Percentiles rank a stretch among this genome's conserved stretches.
Conservation (phyloP, 768 basidiomycete genomes). For the Auricularia sp. region DNA sequence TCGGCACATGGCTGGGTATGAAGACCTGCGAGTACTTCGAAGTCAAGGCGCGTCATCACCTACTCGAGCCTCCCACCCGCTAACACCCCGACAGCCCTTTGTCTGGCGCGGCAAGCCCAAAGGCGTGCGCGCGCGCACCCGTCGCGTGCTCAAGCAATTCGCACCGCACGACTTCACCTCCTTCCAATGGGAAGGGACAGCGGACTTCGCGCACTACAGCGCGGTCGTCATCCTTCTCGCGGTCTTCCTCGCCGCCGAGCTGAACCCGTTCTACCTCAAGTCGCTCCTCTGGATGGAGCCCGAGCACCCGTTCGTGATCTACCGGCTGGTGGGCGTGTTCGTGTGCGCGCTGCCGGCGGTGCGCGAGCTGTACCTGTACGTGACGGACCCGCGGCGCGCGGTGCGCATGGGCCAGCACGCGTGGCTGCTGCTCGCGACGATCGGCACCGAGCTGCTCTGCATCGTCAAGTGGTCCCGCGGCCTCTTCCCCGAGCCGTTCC, state of each 20-base stretch:
- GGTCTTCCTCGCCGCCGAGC: slow-evolving; percentile 73
- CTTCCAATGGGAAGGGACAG: slow-evolving; percentile 79
- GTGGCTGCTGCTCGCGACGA: slow-evolving; percentile 81
- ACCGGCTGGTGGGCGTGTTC: slow-evolving; percentile 63
- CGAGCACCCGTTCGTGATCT: slow-evolving; percentile 75
- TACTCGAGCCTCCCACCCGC: neutral
- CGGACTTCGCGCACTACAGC: slow-evolving; percentile 64
- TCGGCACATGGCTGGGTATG: slow-evolving; percentile 81
- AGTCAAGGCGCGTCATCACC: slow-evolving; percentile 83
- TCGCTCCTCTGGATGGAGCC: slow-evolving; percentile 85
- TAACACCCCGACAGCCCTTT: slow-evolving; percentile 46
- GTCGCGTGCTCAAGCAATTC: slow-evolving; percentile 72
- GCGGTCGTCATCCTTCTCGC: slow-evolving; percentile 67
- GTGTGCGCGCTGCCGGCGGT: slow-evolving; percentile 81
- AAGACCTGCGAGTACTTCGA: slow-evolving; percentile 80
- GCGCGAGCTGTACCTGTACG: slow-evolving; percentile 60
- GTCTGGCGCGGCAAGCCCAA: slow-evolving; percentile 79
- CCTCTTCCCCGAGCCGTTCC: slow-evolving; percentile 56
- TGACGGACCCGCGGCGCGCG: slow-evolving; percentile 43
- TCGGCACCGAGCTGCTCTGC: slow-evolving; percentile 68
- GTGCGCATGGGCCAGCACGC: slow-evolving; percentile 85
- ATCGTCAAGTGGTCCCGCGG: slow-evolving; percentile 78
- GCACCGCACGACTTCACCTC: slow-evolving; percentile 82
- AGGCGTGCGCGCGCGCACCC: slow-evolving; percentile 70
- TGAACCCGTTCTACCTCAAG: slow-evolving; percentile 85